Evolutionary conservation across 305 asterid genomes (phyloP).

Genomic region (Solanum hybrid): DNA sequence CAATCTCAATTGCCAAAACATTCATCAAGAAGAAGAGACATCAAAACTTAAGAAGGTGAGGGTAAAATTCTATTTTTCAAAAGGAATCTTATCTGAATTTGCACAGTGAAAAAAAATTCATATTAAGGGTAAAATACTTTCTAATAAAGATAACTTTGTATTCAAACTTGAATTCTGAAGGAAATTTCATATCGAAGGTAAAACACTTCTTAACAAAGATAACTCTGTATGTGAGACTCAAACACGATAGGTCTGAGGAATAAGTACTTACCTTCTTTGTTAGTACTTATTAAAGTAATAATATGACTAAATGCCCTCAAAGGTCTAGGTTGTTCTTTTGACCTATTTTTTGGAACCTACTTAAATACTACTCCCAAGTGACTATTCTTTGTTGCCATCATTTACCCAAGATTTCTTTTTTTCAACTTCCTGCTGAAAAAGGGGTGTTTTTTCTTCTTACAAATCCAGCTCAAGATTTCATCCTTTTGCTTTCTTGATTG

Average conservation of each 20-base stretch:
- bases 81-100: neutral
- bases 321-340: neutral
- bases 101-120: accelerated
- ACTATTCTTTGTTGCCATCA: neutral
- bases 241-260: accelerated
- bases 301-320: neutral
- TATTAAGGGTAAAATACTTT: accelerated
- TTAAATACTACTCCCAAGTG: neutral
- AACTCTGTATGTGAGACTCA: neutral
- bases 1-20: neutral
- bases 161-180: no score
- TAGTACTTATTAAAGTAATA: neutral
- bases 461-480: constrained; percentile 24
- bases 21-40: neutral
- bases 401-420: neutral
- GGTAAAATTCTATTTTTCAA: neutral
- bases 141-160: no score
- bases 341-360: neutral
- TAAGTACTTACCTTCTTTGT: neutral
- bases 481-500: neutral
- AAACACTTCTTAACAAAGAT: no score
- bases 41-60: neutral
- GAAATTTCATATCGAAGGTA: no score
- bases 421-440: no score
- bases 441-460: neutral